Conservation (phyloP, 306 rosid species). For the Hylodesmum podocarpum region DNA sequence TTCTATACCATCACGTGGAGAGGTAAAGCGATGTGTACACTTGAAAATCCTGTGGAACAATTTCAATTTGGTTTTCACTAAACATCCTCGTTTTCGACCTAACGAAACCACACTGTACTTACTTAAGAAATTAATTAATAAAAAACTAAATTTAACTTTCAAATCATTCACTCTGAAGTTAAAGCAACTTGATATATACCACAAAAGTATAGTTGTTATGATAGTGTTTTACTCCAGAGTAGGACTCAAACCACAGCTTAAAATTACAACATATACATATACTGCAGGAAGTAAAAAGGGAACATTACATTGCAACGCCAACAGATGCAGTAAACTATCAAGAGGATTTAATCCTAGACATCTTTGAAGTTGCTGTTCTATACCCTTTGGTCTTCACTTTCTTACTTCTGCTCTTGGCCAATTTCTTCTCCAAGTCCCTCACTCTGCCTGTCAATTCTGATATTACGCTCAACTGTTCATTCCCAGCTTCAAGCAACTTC, state of each 20-base stretch:
- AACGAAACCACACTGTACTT: too few relatives aligned
- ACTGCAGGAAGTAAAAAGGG: neutral
- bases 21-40: too few relatives aligned
- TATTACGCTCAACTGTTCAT: constrained; percentile 58
- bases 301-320: constrained; percentile 10
- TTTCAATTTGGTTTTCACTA: too few relatives aligned
- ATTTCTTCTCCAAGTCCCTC: constrained; percentile 64
- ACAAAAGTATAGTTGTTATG: neutral
- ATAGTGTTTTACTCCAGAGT: neutral
- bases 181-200: too few relatives aligned
- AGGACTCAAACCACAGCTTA: neutral
- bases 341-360: neutral
- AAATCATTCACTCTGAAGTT: too few relatives aligned
- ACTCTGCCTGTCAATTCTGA: constrained; percentile 59
- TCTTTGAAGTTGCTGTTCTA: constrained; percentile 21
- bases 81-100: too few relatives aligned
- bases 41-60: too few relatives aligned
- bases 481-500: constrained; percentile 64
- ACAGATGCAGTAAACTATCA: neutral
- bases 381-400: constrained; percentile 29
- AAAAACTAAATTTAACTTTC: too few relatives aligned
- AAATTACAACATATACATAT: neutral
- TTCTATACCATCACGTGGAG: too few relatives aligned
- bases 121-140: too few relatives aligned
- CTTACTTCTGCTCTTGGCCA: constrained; percentile 48